Conservation (phyloP, 2,329 filamentous ascomycete species). For the Xylaria sp. region DNA sequence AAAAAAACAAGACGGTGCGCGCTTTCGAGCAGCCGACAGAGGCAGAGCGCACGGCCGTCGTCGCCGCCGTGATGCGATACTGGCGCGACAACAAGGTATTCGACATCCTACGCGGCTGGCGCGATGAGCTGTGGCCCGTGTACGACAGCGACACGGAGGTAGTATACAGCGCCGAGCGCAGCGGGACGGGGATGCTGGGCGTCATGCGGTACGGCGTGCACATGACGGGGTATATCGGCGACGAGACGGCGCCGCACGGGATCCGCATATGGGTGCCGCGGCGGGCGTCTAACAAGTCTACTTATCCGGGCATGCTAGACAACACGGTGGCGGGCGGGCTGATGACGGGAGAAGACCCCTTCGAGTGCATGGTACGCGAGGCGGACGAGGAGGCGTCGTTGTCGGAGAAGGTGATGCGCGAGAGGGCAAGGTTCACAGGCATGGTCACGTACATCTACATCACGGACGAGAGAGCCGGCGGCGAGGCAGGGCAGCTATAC, state of each 20-base stretch:
- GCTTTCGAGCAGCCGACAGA: conserved; percentile 69
- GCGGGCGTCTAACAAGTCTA: conserved; percentile 80
- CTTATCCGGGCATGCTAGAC: conserved; percentile 91
- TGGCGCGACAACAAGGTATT: conserved; percentile 80
- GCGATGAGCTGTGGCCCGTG: conserved; percentile 84
- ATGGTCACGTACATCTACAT: conserved; percentile 88
- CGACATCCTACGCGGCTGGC: conserved; percentile 79
- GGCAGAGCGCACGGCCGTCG: conserved; percentile 68
- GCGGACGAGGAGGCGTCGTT: conserved; percentile 89
- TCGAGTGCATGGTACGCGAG: conserved; percentile 86
- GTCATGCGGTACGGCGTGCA: conserved; percentile 83
- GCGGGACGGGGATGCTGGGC: conserved; percentile 78
- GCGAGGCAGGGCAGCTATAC: conserved; percentile 84
- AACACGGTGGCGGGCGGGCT: conserved; percentile 92
- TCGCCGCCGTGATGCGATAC: conserved; percentile 68
- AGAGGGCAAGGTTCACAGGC: conserved; percentile 68
- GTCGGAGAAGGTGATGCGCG: conserved; percentile 74
- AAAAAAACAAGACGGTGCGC: conserved; percentile 69
- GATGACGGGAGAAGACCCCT: conserved; percentile 80
- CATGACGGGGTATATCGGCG: conserved; percentile 76
- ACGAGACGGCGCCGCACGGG: conserved; percentile 59
- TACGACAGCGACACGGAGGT: conserved; percentile 72
- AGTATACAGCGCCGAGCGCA: conserved; percentile 81
- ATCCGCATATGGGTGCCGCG: conserved; percentile 87
- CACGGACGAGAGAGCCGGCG: conserved; percentile 78